A percentile compares a stretch with the other conserved stretches of the same genome.
These are phyloP conservation scores for Annulohypoxylon moriforme DNA, from an alignment of 495 filamentous ascomycete genomes.

Conservation along the genomic window DNA sequence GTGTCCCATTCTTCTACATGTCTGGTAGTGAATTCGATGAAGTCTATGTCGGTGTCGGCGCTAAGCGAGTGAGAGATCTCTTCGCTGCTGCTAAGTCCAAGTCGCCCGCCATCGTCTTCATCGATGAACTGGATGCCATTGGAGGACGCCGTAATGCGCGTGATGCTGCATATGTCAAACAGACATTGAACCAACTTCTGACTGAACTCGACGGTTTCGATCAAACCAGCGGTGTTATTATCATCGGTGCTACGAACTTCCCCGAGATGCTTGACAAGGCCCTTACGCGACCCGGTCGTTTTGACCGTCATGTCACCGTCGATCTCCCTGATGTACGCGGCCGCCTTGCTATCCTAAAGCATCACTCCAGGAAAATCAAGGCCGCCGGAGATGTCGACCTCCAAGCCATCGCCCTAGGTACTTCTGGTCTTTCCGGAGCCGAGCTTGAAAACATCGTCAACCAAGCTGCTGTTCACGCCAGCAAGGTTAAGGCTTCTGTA, in stretches of 20 bases:
- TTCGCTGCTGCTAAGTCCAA: slow-evolving; percentile 88
- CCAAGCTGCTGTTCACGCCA: slow-evolving; percentile 92
- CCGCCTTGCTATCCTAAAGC: slow-evolving; percentile 87
- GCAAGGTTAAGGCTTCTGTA: slow-evolving; percentile 76
- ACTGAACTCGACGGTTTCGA: slow-evolving; percentile 99
- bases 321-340: slow-evolving; percentile 95
- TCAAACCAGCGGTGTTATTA: slow-evolving; percentile 91
- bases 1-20: slow-evolving; percentile 99
- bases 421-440: slow-evolving; percentile 92
- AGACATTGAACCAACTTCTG: slow-evolving; percentile 95
- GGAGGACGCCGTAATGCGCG: slow-evolving; percentile 92
- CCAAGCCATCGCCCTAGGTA: slow-evolving; percentile 82
- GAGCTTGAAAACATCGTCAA: slow-evolving; percentile 97
- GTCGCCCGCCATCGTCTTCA: slow-evolving; percentile 96
- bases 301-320: slow-evolving; percentile 90
- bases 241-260: slow-evolving; percentile 96
- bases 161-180: slow-evolving; percentile 95
- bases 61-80: slow-evolving; percentile 97
- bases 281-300: slow-evolving; percentile 91
- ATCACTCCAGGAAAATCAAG: slow-evolving; percentile 91
- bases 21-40: slow-evolving; percentile 98
- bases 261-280: slow-evolving; percentile 94
- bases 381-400: slow-evolving; percentile 82
- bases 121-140: slow-evolving; percentile 96
- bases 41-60: slow-evolving; percentile 97